These are phyloP conservation scores for Hyaloscypha variabilis DNA, from an alignment of 495 filamentous ascomycete species.

Conservation along the genomic window DNA sequence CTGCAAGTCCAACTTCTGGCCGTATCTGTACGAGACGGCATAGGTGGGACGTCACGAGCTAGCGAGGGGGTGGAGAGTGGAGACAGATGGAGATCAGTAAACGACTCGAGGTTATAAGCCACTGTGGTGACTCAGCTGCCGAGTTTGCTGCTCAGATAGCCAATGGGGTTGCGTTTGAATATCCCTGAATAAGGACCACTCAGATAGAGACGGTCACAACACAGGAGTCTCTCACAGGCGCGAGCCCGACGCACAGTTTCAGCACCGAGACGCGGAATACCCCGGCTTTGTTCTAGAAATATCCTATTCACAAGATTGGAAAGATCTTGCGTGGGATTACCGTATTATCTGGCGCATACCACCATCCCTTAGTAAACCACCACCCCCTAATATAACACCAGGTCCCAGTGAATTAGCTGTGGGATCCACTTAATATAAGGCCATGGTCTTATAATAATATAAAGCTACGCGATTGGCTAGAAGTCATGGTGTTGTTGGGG, in stretches of 20 bases:
- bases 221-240: slow-evolving; percentile 14
- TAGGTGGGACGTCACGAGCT: slow-evolving; percentile 24
- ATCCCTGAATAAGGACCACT: slow-evolving; percentile 1
- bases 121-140: background rate
- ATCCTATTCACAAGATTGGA: slow-evolving; percentile 19
- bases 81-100: slow-evolving; percentile 20
- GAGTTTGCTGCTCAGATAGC: slow-evolving; percentile 9
- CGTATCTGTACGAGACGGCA: slow-evolving; percentile 27
- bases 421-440: too few relatives aligned
- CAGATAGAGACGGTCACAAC: background rate
- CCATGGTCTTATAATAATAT: too few relatives aligned
- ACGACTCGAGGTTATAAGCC: slow-evolving; percentile 4
- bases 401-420: too few relatives aligned
- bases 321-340: slow-evolving; percentile 17
- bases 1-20: slow-evolving; percentile 31
- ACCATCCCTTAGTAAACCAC: too few relatives aligned
- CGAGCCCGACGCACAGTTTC: slow-evolving; percentile 19
- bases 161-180: slow-evolving; percentile 3
- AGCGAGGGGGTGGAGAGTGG: slow-evolving; percentile 25
- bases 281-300: slow-evolving; percentile 18
- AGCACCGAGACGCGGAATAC: slow-evolving; percentile 12
- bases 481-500: too few relatives aligned
- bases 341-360: too few relatives aligned
- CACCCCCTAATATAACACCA: too few relatives aligned
- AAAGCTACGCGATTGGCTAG: too few relatives aligned